A percentile compares a stretch with the other conserved stretches of the same genome.
These are phyloP conservation scores for Dryas octopetala DNA, from an alignment of 306 rosid genomes.

Conservation along the genomic window DNA sequence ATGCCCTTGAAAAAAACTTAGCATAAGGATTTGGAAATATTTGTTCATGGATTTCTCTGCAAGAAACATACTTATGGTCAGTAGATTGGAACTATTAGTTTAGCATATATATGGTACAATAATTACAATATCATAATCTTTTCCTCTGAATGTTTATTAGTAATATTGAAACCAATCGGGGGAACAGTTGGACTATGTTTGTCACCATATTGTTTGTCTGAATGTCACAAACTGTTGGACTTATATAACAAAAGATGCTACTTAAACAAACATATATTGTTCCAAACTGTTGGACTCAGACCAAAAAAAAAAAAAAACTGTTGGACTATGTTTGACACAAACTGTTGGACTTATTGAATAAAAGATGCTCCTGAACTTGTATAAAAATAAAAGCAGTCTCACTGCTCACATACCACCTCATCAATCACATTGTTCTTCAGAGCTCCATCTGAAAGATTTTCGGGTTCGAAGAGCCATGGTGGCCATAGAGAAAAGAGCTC, in stretches of 20 bases:
- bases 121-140: neutral
- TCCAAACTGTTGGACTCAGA: neutral
- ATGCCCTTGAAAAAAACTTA: no score
- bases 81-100: no score
- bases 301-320: no score
- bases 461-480: neutral
- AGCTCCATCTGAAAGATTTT: neutral
- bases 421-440: neutral
- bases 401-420: neutral
- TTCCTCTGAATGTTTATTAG: neutral
- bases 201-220: neutral
- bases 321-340: no score
- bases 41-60: no score
- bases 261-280: neutral
- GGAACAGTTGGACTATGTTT: neutral
- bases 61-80: no score
- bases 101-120: neutral
- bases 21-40: no score
- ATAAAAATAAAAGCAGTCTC: neutral
- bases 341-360: no score
- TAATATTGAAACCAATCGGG: neutral
- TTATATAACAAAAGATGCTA: neutral
- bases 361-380: no score
- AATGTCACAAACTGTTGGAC: neutral
- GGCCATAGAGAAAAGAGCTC: neutral